phyloP scores from a whole-genome alignment of 2,329 filamentous ascomycete genomes.

The Hypoxylon sp. region DNA sequence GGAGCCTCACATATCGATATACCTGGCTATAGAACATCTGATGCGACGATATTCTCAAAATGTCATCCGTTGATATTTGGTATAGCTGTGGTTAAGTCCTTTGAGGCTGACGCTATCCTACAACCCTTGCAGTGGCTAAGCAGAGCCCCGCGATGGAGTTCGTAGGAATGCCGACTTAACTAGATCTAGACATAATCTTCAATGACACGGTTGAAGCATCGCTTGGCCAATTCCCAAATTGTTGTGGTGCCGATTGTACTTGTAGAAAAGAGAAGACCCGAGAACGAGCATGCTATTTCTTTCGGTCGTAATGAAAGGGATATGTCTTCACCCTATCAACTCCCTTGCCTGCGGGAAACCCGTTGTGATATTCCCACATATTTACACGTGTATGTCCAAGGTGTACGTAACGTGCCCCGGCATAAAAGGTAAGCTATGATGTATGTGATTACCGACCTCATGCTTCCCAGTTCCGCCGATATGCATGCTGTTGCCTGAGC shows the following conservation, averaged over 20 bases:
- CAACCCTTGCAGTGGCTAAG: slow-evolving; percentile 13
- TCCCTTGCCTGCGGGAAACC: slow-evolving; percentile 15
- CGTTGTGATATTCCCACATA: slow-evolving; percentile 16
- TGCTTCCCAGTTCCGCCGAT: slow-evolving; percentile 20
- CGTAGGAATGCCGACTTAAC: slow-evolving; percentile 35
- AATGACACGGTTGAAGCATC: slow-evolving; percentile 19
- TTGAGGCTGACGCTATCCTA: slow-evolving; percentile 36
- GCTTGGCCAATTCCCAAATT: slow-evolving; percentile 3
- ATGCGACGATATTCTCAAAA: slow-evolving; percentile 17
- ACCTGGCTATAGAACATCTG: slow-evolving; percentile 21
- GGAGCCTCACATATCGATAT: slow-evolving; percentile 15
- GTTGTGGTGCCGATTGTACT: slow-evolving; percentile 11
- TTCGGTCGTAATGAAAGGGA: slow-evolving; percentile 2
- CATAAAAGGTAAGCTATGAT: slow-evolving; percentile 40
- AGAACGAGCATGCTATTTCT: background rate
- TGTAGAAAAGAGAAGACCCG: slow-evolving; percentile 6
- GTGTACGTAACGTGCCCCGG: slow-evolving; percentile 35
- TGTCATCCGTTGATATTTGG: slow-evolving; percentile 10
- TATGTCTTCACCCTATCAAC: background rate
- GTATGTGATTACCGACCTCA: slow-evolving; percentile 25
- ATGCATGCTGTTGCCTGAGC: slow-evolving; percentile 39
- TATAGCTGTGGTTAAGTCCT: slow-evolving; percentile 21
- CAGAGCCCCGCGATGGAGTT: slow-evolving; percentile 40
- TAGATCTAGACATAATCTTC: slow-evolving; percentile 30
- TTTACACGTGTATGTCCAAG: slow-evolving; percentile 14